Base-by-base conservation (phyloP, 176 grass and related monocot genomes). In the Neostapfia colusana region DNA sequence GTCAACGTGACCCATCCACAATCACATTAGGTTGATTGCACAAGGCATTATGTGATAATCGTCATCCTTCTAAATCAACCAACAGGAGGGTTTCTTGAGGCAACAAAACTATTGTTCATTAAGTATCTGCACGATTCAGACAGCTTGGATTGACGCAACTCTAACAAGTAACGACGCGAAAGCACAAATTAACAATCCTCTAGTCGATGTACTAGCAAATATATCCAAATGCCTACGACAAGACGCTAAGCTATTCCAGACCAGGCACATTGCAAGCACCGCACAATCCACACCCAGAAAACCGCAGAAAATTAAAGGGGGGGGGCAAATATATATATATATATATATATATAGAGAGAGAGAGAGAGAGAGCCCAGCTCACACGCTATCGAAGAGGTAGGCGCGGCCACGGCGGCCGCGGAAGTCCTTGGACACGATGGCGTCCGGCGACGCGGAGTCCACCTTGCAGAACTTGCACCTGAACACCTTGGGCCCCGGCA, bases 321-420 rank as follows among this genome's bases (percentile, higher is more conserved):
- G 8, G 1, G 15, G 0, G 24, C 27, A 5, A 8, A 42, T 31
- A n/a, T n/a, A n/a, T n/a, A n/a, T n/a, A n/a, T n/a, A n/a, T n/a
- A n/a, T n/a, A n/a, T n/a, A n/a, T n/a, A n/a, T n/a, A n/a, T n/a
- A n/a, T n/a, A n/a, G n/a, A n/a, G n/a, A 67, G 20, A 80, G 11
- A 45, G 43, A 48, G 17, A 66, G 21, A 49, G 62, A 46, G 16
- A 72, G 57, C 41, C 35, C 36, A 63, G 56, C 90, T 97, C 78
- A 97, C 93, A 89, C 93, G 67, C 78, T 78, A 51, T 81, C 79
- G 81, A 97, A 93, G 81, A 93, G 93, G 65, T 97, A 93, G 64
- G 93, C 93, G 44, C 70, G 88, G 31, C 93, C 93, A 55, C 72
- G 81, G 26, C 83, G 88, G 28, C 93, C 93, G 44, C 72, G 80